phyloP scores from a whole-genome alignment of 176 grass and related monocot species.

The Carex kokanica region DNA sequence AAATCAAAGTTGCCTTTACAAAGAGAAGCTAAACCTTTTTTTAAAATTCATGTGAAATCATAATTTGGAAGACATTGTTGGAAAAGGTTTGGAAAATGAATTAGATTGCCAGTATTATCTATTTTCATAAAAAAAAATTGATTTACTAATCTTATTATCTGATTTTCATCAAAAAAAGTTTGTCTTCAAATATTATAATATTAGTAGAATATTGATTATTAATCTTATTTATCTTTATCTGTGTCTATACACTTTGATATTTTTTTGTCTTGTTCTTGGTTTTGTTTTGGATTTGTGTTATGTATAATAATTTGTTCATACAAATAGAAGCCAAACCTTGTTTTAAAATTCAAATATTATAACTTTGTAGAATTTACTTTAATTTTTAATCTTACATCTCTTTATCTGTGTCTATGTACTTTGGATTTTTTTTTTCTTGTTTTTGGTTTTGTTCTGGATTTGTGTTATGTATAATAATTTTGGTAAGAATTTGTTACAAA shows the following conservation, averaged over 20 bases:
- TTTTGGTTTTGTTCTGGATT: too few species aligned
- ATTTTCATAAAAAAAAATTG: too few species aligned
- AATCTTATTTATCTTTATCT: neutral
- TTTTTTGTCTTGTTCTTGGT: neutral
- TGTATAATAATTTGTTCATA: neutral
- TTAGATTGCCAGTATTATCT: neutral
- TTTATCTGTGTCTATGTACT: too few species aligned
- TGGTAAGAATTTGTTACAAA: neutral
- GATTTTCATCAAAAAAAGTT: neutral
- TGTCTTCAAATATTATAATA: constrained; percentile 10
- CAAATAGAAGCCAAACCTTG: too few species aligned
- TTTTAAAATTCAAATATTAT: too few species aligned
- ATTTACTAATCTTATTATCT: neutral
- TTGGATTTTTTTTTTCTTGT: too few species aligned
- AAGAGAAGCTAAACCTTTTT: neutral
- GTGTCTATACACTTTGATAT: neutral
- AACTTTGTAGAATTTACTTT: too few species aligned
- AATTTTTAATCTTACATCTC: too few species aligned
- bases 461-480: too few species aligned
- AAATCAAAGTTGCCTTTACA: neutral
- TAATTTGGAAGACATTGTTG: too few species aligned
- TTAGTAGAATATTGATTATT: constrained; percentile 7
- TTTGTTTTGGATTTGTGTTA: neutral
- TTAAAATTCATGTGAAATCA: too few species aligned
- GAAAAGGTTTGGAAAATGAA: too few species aligned